Conservation (phyloP, 2,329 filamentous ascomycete species). For the Camptophora hylomeconis region DNA sequence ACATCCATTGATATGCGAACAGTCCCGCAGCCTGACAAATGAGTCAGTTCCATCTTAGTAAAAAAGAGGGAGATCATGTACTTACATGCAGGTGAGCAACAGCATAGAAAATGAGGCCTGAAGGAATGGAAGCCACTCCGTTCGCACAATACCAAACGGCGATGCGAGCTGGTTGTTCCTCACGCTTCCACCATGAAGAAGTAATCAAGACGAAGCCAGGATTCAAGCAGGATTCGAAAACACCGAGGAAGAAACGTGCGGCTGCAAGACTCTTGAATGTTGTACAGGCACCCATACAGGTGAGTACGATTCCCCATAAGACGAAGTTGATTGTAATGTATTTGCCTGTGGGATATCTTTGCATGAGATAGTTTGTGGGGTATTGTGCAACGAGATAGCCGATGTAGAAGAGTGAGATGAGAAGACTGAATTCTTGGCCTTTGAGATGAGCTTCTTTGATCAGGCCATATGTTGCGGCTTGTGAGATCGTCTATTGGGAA, state of each 20-base stretch:
- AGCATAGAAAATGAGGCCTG: slow-evolving; percentile 33
- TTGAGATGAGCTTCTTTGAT: slow-evolving; percentile 37
- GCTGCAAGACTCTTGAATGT: slow-evolving; percentile 31
- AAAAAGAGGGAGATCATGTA: slow-evolving; percentile 3
- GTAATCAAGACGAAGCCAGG: slow-evolving; percentile 39
- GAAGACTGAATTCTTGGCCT: slow-evolving; percentile 46
- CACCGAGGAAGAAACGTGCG: slow-evolving; percentile 33
- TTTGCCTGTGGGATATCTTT: slow-evolving; percentile 39
- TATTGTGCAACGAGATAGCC: slow-evolving; percentile 44
- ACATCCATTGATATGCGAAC: slow-evolving; percentile 52
- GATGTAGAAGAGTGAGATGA: slow-evolving; percentile 48
- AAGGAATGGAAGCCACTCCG: slow-evolving; percentile 47
- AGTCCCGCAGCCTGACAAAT: slow-evolving; percentile 29
- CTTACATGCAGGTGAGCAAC: slow-evolving; percentile 31
- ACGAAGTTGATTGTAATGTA: slow-evolving; percentile 31
- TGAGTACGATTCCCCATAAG: slow-evolving; percentile 1
- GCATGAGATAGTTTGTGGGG: slow-evolving; percentile 43
- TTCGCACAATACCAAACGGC: slow-evolving; percentile 46
- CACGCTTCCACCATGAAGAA: slow-evolving; percentile 34
- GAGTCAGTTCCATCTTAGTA: slow-evolving; percentile 1
- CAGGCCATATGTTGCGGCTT: slow-evolving; percentile 37
- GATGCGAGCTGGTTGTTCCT: slow-evolving; percentile 42
- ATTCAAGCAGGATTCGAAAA: slow-evolving; percentile 36
- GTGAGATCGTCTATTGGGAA: slow-evolving; percentile 35
- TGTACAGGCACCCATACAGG: background rate